Evolutionary conservation across 176 grass and related monocot species (phyloP).

Genomic region (Oryza officinalis): DNA sequence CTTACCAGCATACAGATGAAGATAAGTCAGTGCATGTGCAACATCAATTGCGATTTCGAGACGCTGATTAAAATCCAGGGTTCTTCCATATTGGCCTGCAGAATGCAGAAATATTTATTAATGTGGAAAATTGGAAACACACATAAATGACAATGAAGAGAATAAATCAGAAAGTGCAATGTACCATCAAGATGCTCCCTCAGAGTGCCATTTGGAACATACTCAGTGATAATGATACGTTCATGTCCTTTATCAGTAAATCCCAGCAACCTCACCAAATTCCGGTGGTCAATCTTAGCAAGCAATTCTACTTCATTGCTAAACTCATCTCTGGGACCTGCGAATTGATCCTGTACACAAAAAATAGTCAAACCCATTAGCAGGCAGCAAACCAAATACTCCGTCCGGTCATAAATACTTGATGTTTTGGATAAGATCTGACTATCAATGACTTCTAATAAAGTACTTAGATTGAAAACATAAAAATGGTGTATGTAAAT

Average conservation of each 20-base stretch:
- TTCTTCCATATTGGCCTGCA: conserved; percentile 75
- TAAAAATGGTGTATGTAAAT: neutral
- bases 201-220: conserved; percentile 92
- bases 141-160: neutral
- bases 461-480: neutral
- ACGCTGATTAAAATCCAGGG: conserved; percentile 92
- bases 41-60: conserved; percentile 97
- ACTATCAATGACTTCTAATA: neutral
- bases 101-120: conserved; percentile 37
- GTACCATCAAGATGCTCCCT: conserved; percentile 97
- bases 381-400: neutral
- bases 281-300: conserved; percentile 96
- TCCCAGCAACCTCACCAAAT: conserved; percentile 94
- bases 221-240: conserved; percentile 94
- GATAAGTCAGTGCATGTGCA: conserved; percentile 95
- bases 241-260: conserved; percentile 90
- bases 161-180: conserved; percentile 26
- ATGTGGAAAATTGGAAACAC: neutral
- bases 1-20: conserved; percentile 95
- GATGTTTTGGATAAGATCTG: neutral
- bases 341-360: conserved; percentile 69
- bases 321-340: conserved; percentile 82
- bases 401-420: neutral
- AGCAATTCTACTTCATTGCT: conserved; percentile 95
- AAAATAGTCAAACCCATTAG: conserved; percentile 31